Base-by-base conservation (phyloP, 176 grass and related monocot genomes). In the Triticum monococcum region DNA sequence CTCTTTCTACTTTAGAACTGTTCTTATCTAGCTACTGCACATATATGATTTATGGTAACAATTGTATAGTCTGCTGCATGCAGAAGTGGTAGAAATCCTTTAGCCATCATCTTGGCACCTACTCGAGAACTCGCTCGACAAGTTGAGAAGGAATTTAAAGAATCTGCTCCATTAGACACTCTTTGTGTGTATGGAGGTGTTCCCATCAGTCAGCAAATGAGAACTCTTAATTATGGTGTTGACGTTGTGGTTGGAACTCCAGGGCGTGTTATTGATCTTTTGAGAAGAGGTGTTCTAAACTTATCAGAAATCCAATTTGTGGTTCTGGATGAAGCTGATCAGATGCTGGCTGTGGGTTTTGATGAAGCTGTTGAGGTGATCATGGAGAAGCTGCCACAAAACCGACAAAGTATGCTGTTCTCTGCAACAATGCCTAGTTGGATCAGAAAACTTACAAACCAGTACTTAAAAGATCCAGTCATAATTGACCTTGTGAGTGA, bases 71-170 rank as follows among this genome's bases (percentile, higher is more conserved):
- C 5, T 76, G 68, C 3, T 83, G 62, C 31, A 52, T 86, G 80
- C 93, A 96, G 93, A 64, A 84, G 83, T 1, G 90, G 96, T 26
- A 95, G 90, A 75, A 92, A 92, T 78, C 96, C 96, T 69, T 70
- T 96, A 87, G 96, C 96, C 59, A 94, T 98, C 67, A 81, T 94
- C 62, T 83, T 98, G 65, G 96, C 93, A 48, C 96, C 96, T 22
- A 98, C 96, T n/a, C 92, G 96, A 87, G 96, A 98, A 84, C 96
- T 98, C 64, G 93, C 96, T 78, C 86, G 92, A 9, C 96, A 98
- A 86, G 96, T 98, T 59, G 96, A 98, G 86, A 98, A 96, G 90
- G 96, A 96, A 89, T 98, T 98, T 40, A 83, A 65, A 69, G 96
- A 98, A 94, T 98, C 93, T 88, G 86, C 91, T 38, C 86, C 86